Evolutionary conservation across 176 grass and related monocot genomes (phyloP).

Genomic region (Hyparrhenia diplandra): DNA sequence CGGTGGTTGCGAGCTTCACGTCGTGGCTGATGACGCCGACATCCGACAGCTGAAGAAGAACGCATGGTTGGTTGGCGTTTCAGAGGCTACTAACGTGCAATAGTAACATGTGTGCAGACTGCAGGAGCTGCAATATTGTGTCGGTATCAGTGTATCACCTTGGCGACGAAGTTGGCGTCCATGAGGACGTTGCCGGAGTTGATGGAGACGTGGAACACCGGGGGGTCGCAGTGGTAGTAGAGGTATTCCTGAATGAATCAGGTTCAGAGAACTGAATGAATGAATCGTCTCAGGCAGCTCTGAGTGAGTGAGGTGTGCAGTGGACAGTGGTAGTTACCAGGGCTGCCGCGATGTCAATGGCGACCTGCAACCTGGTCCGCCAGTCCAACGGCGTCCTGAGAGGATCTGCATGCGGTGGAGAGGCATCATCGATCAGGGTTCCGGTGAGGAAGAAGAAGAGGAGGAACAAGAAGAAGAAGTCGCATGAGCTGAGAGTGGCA

Average conservation of each 20-base stretch:
- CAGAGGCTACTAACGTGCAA: not conserved
- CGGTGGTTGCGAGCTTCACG: not conserved
- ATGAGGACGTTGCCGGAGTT: conserved; percentile 68
- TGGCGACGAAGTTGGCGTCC: conserved; percentile 63
- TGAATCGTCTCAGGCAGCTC: not conserved
- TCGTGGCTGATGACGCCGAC: conserved; percentile 35
- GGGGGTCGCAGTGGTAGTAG: conserved; percentile 85
- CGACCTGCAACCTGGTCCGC: conserved; percentile 83
- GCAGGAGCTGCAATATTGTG: not conserved
- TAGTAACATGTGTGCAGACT: no score
- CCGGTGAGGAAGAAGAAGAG: not conserved
- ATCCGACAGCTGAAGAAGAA: conserved; percentile 72
- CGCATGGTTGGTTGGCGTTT: not conserved
- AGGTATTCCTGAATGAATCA: conserved; percentile 68
- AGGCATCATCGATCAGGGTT: not conserved
- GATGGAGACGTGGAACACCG: conserved; percentile 67
- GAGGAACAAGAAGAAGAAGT: not conserved
- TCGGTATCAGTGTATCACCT: conserved; percentile 43
- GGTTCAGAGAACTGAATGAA: conserved; percentile 23
- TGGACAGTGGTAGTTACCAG: conserved; percentile 41
- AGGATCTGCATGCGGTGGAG: conserved; percentile 56
- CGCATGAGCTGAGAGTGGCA: not conserved
- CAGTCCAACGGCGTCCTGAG: conserved; percentile 84
- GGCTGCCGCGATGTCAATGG: conserved; percentile 85
- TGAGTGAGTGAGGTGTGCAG: no score